Evolutionary conservation across 208 protist genomes (phyloP), one percentile per base, ranked within the genome.

Genomic region (Trypanosoma theileri): DNA sequence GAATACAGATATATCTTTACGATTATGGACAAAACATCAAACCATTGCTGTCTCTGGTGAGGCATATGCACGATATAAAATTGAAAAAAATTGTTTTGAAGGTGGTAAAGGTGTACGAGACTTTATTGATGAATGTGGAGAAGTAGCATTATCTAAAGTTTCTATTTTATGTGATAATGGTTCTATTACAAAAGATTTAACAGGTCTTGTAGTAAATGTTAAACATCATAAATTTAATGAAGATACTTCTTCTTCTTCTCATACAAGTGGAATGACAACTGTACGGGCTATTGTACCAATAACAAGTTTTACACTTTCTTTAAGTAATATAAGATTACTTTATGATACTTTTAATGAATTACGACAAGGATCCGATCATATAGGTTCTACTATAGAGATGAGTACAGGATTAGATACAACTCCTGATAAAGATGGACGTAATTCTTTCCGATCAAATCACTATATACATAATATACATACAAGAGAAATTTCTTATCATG

Each of bases 41-140:
- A 81, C 59, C 16, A 59, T 81, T 11, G 31, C 71, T 17, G 55
- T 72, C 42, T 56, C 58, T 50, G 54, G 68, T 26, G 59, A 63
- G 24, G 59, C 66, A 14, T 59, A 62, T 16, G 73, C 64, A 17
- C 51, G 60, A 19, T 83, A 77, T 55, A 42, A 31, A 28, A n/a
- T 67, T 17, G 60, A 73, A 40, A 80, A 82, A 55, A 68, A 69
- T 41, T 63, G 69, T 40, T 65, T 52, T 50, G 59, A 66, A 16
- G 75, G 58, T 3, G 63, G 58, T 26, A n/a, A 52, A 45, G 66
- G 50, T 4, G 59, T 67, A 42, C 40, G 69, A 42, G 60, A 75
- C 44, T 77, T 83, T 22, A 51, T 79, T 14, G 79, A 77, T 48
- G 79, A 84, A 52, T 17, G 40, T 26, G 79, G 79, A 3, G 73